phyloP scores from a whole-genome alignment of 1,139 yeast genomes.

The Yamadazyma sp. region DNA sequence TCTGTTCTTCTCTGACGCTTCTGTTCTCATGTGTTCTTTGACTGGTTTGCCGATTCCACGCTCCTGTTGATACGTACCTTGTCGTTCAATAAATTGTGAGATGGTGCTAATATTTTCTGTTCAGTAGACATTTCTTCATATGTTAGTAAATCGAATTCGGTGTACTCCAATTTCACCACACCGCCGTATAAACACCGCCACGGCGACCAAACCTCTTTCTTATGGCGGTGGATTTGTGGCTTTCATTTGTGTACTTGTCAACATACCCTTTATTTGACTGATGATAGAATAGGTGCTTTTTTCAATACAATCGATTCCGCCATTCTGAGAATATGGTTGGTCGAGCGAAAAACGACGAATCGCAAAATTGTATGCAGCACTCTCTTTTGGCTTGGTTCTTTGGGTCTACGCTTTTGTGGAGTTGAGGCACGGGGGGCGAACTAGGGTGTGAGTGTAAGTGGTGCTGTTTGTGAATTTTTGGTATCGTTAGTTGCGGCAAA shows the following conservation, averaged over 20 bases:
- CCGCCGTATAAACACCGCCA: too few species aligned
- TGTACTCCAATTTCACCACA: too few species aligned
- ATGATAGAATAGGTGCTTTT: background rate
- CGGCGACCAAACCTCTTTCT: too few species aligned
- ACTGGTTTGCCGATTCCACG: too few species aligned
- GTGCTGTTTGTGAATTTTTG: too few species aligned
- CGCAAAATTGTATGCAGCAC: conserved; percentile 7
- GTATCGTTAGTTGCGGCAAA: too few species aligned
- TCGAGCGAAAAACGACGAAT: conserved; percentile 12
- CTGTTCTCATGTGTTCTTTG: too few species aligned
- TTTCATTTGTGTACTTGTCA: too few species aligned
- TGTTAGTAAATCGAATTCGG: conserved; percentile 2
- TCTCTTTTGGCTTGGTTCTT: background rate
- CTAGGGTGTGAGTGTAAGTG: too few species aligned
- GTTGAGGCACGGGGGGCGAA: too few species aligned
- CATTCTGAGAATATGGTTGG: conserved; percentile 14
- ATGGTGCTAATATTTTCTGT: conserved; percentile 47
- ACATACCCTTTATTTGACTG: background rate
- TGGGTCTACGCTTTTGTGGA: background rate
- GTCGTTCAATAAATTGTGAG: conserved; percentile 74
- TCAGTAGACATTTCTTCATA: conserved; percentile 19
- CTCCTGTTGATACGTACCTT: conserved; percentile 37
- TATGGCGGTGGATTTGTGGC: too few species aligned
- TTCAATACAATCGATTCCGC: background rate
- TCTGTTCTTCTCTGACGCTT: too few species aligned